phyloP scores from a whole-genome alignment of 2,329 filamentous ascomycete genomes.

The Sodiomyces alkalinus region DNA sequence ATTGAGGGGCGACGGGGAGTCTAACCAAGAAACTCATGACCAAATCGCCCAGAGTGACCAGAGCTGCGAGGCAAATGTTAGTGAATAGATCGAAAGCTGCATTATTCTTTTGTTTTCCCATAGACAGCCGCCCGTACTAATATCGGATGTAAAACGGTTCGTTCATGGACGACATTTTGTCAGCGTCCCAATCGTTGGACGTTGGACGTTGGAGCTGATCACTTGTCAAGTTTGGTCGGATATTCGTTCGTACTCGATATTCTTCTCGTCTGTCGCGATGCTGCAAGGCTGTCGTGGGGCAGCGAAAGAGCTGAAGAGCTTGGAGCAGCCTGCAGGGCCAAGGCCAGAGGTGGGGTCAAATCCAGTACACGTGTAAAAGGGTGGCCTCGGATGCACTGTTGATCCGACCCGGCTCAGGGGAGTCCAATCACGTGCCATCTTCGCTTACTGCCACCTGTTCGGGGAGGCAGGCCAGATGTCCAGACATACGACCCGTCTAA shows the following conservation, averaged over 20 bases:
- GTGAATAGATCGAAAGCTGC: slow-evolving; percentile 5
- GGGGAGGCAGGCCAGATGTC: slow-evolving; percentile 21
- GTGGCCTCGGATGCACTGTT: not conserved
- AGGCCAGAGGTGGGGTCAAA: too few relatives aligned
- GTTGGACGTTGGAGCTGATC: too few relatives aligned
- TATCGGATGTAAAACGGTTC: slow-evolving; percentile 94
- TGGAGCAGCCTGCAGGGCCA: too few relatives aligned
- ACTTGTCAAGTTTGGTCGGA: too few relatives aligned
- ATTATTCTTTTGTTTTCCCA: too few relatives aligned
- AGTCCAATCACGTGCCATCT: slow-evolving; percentile 16
- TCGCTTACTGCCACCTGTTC: slow-evolving; percentile 26
- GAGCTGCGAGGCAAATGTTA: slow-evolving; percentile 49
- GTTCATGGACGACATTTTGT: slow-evolving; percentile 47
- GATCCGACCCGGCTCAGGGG: slow-evolving; percentile 1
- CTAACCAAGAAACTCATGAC: slow-evolving; percentile 91
- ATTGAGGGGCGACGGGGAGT: not conserved
- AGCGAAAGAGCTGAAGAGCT: too few relatives aligned
- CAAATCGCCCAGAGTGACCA: slow-evolving; percentile 91
- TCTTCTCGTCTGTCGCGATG: slow-evolving; percentile 6
- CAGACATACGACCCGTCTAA: slow-evolving; percentile 9
- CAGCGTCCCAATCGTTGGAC: too few relatives aligned
- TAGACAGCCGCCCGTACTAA: slow-evolving; percentile 59
- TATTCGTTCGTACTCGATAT: too few relatives aligned
- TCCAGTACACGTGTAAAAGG: too few relatives aligned
- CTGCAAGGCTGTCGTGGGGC: slow-evolving; percentile 8